A percentile compares a stretch with the other conserved stretches of the same genome.
Evolutionary conservation across 352 stramenopile species (phyloP).

Genomic region (Pythium pectinolyticum): DNA sequence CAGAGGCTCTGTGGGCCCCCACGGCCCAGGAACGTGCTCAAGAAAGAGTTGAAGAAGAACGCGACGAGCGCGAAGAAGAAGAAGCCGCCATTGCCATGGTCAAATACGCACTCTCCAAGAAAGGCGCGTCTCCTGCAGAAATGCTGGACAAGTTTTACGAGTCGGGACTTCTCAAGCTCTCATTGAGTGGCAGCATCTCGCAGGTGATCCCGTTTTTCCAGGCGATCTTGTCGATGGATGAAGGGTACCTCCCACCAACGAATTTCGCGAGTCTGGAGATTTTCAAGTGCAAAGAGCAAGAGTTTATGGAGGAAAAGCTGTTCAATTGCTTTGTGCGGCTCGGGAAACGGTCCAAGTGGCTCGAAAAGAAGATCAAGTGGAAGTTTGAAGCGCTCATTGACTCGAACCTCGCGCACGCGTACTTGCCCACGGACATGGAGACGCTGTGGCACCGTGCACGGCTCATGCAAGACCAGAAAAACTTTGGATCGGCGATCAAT

Average conservation of each 20-base stretch:
- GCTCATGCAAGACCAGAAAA: conserved; percentile 39
- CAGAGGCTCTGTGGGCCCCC: background rate
- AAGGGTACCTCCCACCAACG: conserved; percentile 44
- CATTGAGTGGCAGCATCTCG: conserved; percentile 29
- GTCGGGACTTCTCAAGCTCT: conserved; percentile 45
- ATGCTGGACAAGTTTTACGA: conserved; percentile 65
- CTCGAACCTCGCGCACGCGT: conserved; percentile 45
- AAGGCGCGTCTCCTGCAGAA: conserved; percentile 34
- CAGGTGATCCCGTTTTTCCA: conserved; percentile 49
- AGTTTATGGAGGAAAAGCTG: conserved; percentile 54
- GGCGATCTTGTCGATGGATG: conserved; percentile 52
- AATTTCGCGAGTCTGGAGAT: conserved; percentile 62
- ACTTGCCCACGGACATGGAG: conserved; percentile 51
- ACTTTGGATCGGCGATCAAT: conserved; percentile 39
- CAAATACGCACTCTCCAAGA: conserved; percentile 44
- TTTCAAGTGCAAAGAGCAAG: conserved; percentile 56
- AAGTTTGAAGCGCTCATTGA: conserved; percentile 58
- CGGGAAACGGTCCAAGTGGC: conserved; percentile 48
- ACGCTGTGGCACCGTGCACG: conserved; percentile 49
- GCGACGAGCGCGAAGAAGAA: conserved; percentile 35
- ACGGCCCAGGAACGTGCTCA: conserved; percentile 8
- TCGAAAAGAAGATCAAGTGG: conserved; percentile 44
- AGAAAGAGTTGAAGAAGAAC: conserved; percentile 21
- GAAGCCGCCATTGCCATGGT: conserved; percentile 40
- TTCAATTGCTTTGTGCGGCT: conserved; percentile 44